Evolutionary conservation across 1,284 basidiomycete genomes (phyloP).

Genomic region (Xerocomus alliaceus): DNA sequence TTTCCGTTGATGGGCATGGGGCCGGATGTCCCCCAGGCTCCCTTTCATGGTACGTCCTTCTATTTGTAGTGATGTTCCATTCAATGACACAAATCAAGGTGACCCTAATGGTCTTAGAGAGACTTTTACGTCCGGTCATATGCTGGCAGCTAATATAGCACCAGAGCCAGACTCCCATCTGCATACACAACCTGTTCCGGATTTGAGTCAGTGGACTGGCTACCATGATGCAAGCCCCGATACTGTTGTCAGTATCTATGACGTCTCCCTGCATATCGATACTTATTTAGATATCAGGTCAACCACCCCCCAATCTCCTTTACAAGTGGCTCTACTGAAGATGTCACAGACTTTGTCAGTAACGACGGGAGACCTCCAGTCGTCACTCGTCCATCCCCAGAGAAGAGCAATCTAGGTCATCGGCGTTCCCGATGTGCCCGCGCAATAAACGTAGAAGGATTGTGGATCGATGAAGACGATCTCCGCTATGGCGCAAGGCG

Average conservation of each 20-base stretch:
- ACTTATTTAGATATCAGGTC: background rate
- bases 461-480: slow-evolving; percentile 13
- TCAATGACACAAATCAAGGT: background rate
- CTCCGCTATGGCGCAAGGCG: background rate
- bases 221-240: background rate
- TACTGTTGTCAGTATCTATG: background rate
- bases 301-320: too few relatives aligned
- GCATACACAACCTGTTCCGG: background rate
- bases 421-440: background rate
- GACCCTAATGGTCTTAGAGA: background rate
- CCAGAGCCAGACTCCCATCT: background rate
- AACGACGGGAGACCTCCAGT: background rate
- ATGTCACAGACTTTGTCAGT: too few relatives aligned
- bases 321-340: background rate
- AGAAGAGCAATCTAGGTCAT: background rate
- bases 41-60: background rate
- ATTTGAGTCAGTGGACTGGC: too few relatives aligned
- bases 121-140: background rate
- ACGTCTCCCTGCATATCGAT: background rate
- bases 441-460: slow-evolving; percentile 1
- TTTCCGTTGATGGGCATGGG: background rate
- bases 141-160: background rate
- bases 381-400: background rate
- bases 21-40: background rate
- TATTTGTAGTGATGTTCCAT: background rate